phyloP scores from a whole-genome alignment of 1,284 basidiomycete genomes.

The Somion occarium region DNA sequence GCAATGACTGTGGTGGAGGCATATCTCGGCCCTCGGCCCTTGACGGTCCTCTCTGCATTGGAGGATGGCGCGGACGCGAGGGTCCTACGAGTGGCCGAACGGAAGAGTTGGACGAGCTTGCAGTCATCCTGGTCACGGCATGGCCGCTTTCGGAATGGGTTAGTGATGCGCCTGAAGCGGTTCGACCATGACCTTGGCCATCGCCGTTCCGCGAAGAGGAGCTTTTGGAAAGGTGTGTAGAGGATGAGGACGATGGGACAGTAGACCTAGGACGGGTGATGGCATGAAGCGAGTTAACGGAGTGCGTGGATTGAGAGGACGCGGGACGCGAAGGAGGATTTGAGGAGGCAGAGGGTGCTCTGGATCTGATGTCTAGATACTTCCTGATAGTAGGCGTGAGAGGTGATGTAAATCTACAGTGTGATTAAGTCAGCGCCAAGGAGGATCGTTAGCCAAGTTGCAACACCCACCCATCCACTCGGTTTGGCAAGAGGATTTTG shows the following conservation, averaged over 20 bases:
- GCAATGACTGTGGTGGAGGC: background rate
- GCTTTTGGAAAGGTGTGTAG: background rate
- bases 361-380: constrained; percentile 62
- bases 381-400: constrained; percentile 74
- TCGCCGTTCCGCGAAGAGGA: background rate
- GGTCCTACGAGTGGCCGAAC: background rate
- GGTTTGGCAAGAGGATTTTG: constrained; percentile 58
- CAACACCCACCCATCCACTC: constrained; percentile 67
- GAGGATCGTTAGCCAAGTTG: background rate
- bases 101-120: background rate
- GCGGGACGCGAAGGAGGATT: constrained; percentile 25
- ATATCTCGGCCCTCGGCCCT: background rate
- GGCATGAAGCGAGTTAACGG: constrained; percentile 1
- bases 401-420: constrained; percentile 61
- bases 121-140: background rate
- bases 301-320: constrained; percentile 23
- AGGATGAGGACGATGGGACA: background rate
- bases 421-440: constrained; percentile 11
- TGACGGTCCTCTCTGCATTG: background rate
- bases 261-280: constrained; percentile 6
- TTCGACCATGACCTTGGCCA: background rate
- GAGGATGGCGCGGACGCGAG: background rate
- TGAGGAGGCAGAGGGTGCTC: constrained; percentile 15
- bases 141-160: constrained; percentile 5
- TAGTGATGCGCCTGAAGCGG: background rate